Evolutionary conservation across 345 rosid species (phyloP), one percentile per base, ranked within the genome.

Genomic region (Pistacia vera): DNA sequence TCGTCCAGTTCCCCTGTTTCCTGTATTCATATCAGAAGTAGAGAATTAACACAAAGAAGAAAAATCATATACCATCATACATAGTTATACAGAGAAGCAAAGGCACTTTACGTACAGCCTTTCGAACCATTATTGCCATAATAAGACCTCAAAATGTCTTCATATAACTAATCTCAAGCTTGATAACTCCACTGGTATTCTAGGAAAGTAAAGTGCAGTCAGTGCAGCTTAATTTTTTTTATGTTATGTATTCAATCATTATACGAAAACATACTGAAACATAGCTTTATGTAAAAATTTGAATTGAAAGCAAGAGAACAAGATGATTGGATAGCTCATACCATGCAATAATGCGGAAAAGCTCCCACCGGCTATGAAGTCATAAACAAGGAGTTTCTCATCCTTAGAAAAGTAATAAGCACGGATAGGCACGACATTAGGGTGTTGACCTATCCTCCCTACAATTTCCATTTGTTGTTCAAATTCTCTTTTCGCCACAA

Each of bases 331-430:
- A 68, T 36, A 72, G 71, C 28, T 25, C 81, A 69, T 90, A 92
- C 98, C 97, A 18, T 92, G 98, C 82, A 94, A 84, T 63, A 88
- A 83, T 61, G 80, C 41, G 48, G 88, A 88, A 81, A 94, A 84
- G 82, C 88, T 94, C 7, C 96, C 98, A 16, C 84, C 89, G 44
- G 88, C 75, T 68, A 83, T 82, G 80, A 84, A 86, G 83, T 96
- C 97, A 80, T 91, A 90, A 52, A 93, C 97, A 49, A 96, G 88
- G 75, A 96, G 88, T 80, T 93, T 96, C 91, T 92, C 99, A 49
- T 96, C 99, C 87, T 93, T 96, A 3, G 97, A 92, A 80, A 81
- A 93, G 87, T 96, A 96, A 80, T 91, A 96, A 52, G 98, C 99
- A 30, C 97, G 97, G 68, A 92, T 95, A 62, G 99, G 92, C 71